These are phyloP conservation scores for Nakazawaea peltata DNA, from an alignment of 805 yeast genomes.

Conservation along the genomic window DNA sequence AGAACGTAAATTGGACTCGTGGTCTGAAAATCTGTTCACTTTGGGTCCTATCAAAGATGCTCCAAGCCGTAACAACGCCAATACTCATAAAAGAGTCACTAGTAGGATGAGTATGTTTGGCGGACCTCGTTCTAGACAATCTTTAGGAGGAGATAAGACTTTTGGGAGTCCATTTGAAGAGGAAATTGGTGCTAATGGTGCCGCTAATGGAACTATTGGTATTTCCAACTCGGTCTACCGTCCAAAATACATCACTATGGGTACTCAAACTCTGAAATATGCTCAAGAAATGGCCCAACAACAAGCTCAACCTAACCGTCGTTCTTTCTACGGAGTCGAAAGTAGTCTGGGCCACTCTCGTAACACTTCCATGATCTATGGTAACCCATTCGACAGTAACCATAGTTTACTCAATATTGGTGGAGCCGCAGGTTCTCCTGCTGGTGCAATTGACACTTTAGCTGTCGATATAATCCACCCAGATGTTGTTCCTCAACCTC, in stretches of 20 bases:
- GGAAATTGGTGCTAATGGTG: slow-evolving; percentile 13
- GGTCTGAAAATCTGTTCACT: slow-evolving; percentile 57
- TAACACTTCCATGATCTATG: slow-evolving; percentile 26
- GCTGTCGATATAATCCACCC: slow-evolving; percentile 59
- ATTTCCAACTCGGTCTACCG: slow-evolving; percentile 29
- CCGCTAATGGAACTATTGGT: slow-evolving; percentile 14
- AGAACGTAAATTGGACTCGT: slow-evolving; percentile 65
- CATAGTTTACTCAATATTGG: slow-evolving; percentile 12
- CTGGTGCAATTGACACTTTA: slow-evolving; percentile 35
- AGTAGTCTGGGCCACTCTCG: slow-evolving; percentile 9
- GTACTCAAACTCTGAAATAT: slow-evolving; percentile 45
- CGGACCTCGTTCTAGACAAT: slow-evolving; percentile 23
- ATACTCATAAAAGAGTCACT: slow-evolving; percentile 28
- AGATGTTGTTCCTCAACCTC: slow-evolving; percentile 86
- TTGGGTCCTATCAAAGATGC: slow-evolving; percentile 45
- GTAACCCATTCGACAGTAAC: slow-evolving; percentile 17
- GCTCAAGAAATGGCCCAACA: slow-evolving; percentile 10
- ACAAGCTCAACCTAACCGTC: background rate
- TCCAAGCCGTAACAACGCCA: slow-evolving; percentile 44
- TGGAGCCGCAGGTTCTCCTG: slow-evolving; percentile 14
- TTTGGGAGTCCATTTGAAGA: slow-evolving; percentile 19
- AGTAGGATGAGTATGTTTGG: slow-evolving; percentile 34
- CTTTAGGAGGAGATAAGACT: slow-evolving; percentile 26
- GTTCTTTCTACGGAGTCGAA: background rate
- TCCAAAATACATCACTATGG: slow-evolving; percentile 53